Evolutionary conservation across 345 rosid species (phyloP), one percentile per base, ranked within the genome.

Genomic region (Populus pruinosa): DNA sequence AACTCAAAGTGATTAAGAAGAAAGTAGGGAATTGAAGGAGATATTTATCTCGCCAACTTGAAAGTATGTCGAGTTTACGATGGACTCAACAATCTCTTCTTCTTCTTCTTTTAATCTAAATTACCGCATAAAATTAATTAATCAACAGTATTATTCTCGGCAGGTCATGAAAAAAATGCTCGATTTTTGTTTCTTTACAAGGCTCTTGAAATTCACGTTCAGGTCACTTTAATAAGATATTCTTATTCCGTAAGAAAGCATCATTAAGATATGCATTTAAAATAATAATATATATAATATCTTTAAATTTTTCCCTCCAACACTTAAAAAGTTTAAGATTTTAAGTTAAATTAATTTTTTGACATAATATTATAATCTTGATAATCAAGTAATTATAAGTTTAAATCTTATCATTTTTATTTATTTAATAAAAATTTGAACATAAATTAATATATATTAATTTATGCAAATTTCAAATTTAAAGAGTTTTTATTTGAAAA

Each of bases 281-380:
- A 2, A 31, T 2, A 31, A 31, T 31, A 31, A 31, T 31, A 2
- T 1, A 27, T 27, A 27, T 27, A 27, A 27, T 27, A 27, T 27
- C 29, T 27, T 27, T 1, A 27, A 27, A 1, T 27, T 27, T 27
- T 27, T 27, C 1, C 1, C 29, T 27, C 1, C 1, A 27, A 27
- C 29, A 27, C 29, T 27, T 27, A 1, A 27, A 27, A 27, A 27
- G 36, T 4, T 33, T 33, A 33, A 33, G 0, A 0, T 33, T 33
- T 33, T 33, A 33, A 0, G 0, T 4, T 33, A 0, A 0, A 33
- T 33, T 33, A 4, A 0, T 33, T 4, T 4, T 33, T 33, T 33
- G 0, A 4, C 0, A 33, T 33, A 0, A 0, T 33, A 33, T 33
- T 4, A 33, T 0, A 33, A 4, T 4, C 0, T 33, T 33, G 0